Base-by-base conservation (phyloP, 208 protist genomes). In the Trichomonas gallinae region DNA sequence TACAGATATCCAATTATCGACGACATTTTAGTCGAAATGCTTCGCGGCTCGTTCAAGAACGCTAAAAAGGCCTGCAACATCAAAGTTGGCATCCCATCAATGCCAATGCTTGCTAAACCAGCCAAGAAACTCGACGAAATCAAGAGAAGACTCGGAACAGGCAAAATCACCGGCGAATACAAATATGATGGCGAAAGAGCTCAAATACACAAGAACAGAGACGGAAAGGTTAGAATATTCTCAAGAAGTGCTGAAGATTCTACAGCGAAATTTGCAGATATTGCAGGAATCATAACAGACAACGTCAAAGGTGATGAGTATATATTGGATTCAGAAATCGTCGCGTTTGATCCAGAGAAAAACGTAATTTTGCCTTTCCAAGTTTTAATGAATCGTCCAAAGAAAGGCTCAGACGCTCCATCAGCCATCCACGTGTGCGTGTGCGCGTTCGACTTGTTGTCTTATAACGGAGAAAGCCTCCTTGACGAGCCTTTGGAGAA, bases 381-480 rank as follows among this genome's bases (percentile, higher is more conserved):
- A 98, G 97, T 98, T 4, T 97, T 98, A 0, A 98, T 97, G 38
- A 98, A 98, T 23, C 97, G 98, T n/a, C 96, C 96, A 42, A 91
- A 97, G 15, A 98, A 98, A 96, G 97, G 87, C 4, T 58, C 58
- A 36, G 58, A 63, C 36, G 42, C 49, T 31, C 63, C 96, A 63
- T 96, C 97, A 34, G 26, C 45, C 0, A 96, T 97, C 13, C 88
- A 97, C 4, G 96, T 99, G 1, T 99, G 99, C 97, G 98, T 99
- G 13, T 99, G 99, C 97, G 99, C 98, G 1, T 99, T 99, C 98
- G 99, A 99, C 97, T 96, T 99, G n/a, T 97, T 99, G 23, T 99
- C 99, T 97, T 98, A 99, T 38, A 99, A 99, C 97, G 99, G 98
- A 0, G 97, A 98, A 97, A 98, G 98, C 36, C 97, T 99, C 15